Base-by-base conservation (phyloP, 345 rosid genomes). In the Gossypium mustelinum region DNA sequence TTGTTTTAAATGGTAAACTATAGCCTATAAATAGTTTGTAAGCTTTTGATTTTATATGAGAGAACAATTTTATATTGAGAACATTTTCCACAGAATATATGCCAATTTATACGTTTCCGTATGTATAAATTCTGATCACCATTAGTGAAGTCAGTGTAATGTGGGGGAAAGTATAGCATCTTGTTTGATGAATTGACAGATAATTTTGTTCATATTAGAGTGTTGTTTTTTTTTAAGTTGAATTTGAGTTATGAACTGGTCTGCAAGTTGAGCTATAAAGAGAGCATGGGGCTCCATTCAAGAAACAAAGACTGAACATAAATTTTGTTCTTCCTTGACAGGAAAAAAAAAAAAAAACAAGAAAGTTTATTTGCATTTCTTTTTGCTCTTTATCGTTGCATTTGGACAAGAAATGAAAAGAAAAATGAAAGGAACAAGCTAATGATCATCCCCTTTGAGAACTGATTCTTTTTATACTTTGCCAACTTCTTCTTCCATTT, bases 361-460 rank as follows among this genome's bases (percentile, higher is more conserved):
- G 39, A 63, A 76, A 76, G 55, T 82, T 86, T 79, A 78, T 88
- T 84, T 80, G 75, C 69, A 65, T 51, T 73, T 34, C 7, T 34
- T 76, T 77, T 55, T 70, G 45, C 70, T 67, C 78, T 76, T 85
- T 78, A 81, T 80, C 80, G 74, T 79, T 77, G 81, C 86, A 81
- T 67, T 29, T 24, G 39, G 60, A 48, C 39, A 51, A 20, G 48
- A 75, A 72, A 51, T 45, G 51, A 29, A 68, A 43, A n/a, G 68
- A 67, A 47, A 48, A 24, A 44, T 17, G 57, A 41, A 74, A 76
- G 43, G 20, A 59, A 68, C 75, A 70, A 51, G 81, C 64, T 57
- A 9, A 57, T 55, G 59, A 55, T 76, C 78, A 68, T 76, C 78
- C 71, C 70, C 73, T 13, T 64, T 69, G 59, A 81, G 81, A 79